Conservation (phyloP, 495 filamentous ascomycete genomes). For the Podospora comata region DNA sequence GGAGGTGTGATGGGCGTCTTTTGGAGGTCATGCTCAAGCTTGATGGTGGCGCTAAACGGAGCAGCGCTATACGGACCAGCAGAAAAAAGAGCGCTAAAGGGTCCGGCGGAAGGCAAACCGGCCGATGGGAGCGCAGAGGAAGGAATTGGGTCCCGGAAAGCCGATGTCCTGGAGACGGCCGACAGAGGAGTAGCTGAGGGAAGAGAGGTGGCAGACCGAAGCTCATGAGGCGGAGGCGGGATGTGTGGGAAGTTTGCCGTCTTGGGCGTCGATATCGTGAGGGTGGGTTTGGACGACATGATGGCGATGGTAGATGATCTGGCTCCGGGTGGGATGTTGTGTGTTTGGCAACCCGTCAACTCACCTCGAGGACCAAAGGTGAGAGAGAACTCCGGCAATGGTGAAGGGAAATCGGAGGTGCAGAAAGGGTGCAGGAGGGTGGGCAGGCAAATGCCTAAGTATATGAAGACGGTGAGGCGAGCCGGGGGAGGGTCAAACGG, state of each 20-base stretch:
- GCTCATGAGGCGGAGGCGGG: constrained; percentile 51
- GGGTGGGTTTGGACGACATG: constrained; percentile 61
- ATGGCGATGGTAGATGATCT: constrained; percentile 26
- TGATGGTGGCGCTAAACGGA: constrained; percentile 32
- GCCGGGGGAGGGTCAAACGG: constrained; percentile 18
- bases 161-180: constrained; percentile 33
- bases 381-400: constrained; percentile 37
- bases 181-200: constrained; percentile 37
- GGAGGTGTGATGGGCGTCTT: constrained; percentile 92
- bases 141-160: constrained; percentile 33
- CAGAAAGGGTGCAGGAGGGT: constrained; percentile 30
- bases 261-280: constrained; percentile 72
- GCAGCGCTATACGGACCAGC: constrained; percentile 34
- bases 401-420: constrained; percentile 17
- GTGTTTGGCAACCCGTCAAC: constrained; percentile 33
- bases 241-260: constrained; percentile 78
- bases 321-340: background rate
- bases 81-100: constrained; percentile 29
- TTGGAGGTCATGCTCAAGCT: constrained; percentile 37
- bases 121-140: constrained; percentile 35
- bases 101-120: constrained; percentile 35
- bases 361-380: constrained; percentile 27
- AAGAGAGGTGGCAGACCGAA: constrained; percentile 47
- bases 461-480: constrained; percentile 40
- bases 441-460: constrained; percentile 32